A percentile compares a stretch with the other conserved stretches of the same genome.
These are phyloP conservation scores for Mucor piriformis DNA, from an alignment of 371 early-diverging fungal genomes.

Conservation along the genomic window DNA sequence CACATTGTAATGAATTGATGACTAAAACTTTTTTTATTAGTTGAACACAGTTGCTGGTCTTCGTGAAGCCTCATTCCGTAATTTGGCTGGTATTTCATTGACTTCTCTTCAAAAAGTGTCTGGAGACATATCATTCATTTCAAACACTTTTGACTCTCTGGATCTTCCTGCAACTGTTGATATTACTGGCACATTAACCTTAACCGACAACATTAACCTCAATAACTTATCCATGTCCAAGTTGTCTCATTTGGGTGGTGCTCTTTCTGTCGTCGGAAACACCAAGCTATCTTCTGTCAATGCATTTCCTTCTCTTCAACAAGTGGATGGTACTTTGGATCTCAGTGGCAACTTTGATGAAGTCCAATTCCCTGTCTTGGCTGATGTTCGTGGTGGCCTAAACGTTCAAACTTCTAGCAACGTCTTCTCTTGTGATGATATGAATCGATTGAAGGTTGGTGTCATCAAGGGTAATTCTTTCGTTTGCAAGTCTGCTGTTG, in stretches of 20 bases:
- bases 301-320: slow-evolving; percentile 51
- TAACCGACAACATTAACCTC: slow-evolving; percentile 50
- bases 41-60: slow-evolving; percentile 26
- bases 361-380: slow-evolving; percentile 42
- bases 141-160: slow-evolving; percentile 44
- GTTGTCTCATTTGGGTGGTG: slow-evolving; percentile 54
- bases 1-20: neutral
- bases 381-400: slow-evolving; percentile 50
- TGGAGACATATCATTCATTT: slow-evolving; percentile 54
- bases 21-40: slow-evolving; percentile 15
- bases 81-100: slow-evolving; percentile 39
- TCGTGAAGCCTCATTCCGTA: slow-evolving; percentile 35
- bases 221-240: slow-evolving; percentile 46
- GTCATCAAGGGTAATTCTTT: slow-evolving; percentile 47
- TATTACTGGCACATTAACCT: slow-evolving; percentile 52
- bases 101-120: slow-evolving; percentile 31
- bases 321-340: slow-evolving; percentile 57
- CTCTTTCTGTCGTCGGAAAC: slow-evolving; percentile 55
- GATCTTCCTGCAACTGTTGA: slow-evolving; percentile 38
- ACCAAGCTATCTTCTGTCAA: slow-evolving; percentile 35
- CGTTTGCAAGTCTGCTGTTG: slow-evolving; percentile 32
- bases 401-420: slow-evolving; percentile 46
- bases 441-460: slow-evolving; percentile 32
- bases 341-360: slow-evolving; percentile 54
- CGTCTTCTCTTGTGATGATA: slow-evolving; percentile 35